Conservation (phyloP, 2,329 filamentous ascomycete genomes). For the Macroventuria anomochaeta region DNA sequence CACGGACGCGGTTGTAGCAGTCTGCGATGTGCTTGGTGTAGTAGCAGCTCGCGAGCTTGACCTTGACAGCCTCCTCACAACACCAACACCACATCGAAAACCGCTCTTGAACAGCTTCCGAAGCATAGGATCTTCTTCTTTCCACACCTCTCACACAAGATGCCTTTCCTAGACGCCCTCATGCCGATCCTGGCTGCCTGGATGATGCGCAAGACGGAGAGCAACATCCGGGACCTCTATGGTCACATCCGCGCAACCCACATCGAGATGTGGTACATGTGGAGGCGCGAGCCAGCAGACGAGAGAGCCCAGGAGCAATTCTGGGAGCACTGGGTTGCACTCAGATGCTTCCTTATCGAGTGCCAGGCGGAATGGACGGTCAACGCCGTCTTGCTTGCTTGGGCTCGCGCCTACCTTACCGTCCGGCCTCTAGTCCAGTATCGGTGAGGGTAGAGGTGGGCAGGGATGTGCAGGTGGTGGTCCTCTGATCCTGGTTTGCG, state of each 20-base stretch:
- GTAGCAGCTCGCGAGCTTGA: neutral
- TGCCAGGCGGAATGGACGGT: neutral
- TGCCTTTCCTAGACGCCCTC: neutral
- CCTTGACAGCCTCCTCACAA: neutral
- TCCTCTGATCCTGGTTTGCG: neutral
- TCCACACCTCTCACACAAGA: neutral
- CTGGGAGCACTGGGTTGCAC: neutral
- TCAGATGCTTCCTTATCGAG: neutral
- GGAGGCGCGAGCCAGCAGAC: neutral
- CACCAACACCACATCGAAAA: neutral
- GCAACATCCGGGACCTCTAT: neutral
- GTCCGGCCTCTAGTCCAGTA: neutral
- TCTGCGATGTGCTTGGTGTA: neutral
- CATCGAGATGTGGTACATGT: neutral
- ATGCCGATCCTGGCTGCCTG: neutral
- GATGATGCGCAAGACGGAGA: neutral
- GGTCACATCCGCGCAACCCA: neutral
- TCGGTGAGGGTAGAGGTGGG: neutral
- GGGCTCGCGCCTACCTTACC: neutral
- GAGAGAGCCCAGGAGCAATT: neutral
- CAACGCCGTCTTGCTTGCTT: neutral
- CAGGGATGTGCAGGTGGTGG: too few relatives aligned
- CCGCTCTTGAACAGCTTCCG: neutral
- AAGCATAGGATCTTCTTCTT: neutral
- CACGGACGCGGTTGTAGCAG: constrained; percentile 1